phyloP scores from a whole-genome alignment of 257 asterid genomes.

The Gentiana macrophylla region DNA sequence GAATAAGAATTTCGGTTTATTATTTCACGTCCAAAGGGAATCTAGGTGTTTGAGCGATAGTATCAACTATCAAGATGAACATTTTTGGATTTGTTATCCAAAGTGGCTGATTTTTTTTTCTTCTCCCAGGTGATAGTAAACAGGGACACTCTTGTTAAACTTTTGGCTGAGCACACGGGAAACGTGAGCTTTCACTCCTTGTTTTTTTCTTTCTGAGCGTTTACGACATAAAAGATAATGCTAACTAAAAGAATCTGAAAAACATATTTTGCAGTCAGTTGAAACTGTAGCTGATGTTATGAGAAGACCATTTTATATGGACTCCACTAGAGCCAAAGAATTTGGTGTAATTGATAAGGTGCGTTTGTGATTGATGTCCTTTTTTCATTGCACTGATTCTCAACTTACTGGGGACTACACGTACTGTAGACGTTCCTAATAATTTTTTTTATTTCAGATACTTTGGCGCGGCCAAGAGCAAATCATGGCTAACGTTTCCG shows the following conservation, averaged over 20 bases:
- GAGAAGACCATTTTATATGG: slow-evolving; percentile 75
- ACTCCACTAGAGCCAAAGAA: slow-evolving; percentile 56
- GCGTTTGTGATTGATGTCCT: slow-evolving; percentile 12
- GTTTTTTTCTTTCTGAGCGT: slow-evolving; percentile 5
- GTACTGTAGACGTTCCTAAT: too few species aligned
- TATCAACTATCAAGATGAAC: too few species aligned
- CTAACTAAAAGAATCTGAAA: slow-evolving; percentile 5
- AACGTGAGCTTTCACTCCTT: slow-evolving; percentile 45
- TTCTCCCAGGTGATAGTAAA: slow-evolving; percentile 50
- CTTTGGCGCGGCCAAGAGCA: slow-evolving; percentile 77
- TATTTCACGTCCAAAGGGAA: too few species aligned
- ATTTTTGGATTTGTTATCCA: background rate
- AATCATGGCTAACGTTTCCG: slow-evolving; percentile 55
- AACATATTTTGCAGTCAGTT: slow-evolving; percentile 36
- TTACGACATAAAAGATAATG: slow-evolving; percentile 2
- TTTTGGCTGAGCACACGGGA: slow-evolving; percentile 79
- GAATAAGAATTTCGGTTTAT: too few species aligned
- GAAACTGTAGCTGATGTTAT: slow-evolving; percentile 59
- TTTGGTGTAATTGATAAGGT: slow-evolving; percentile 90
- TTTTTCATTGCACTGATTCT: background rate
- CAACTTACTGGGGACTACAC: too few species aligned
- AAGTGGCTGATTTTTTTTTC: slow-evolving; percentile 17
- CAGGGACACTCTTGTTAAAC: slow-evolving; percentile 65
- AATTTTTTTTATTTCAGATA: slow-evolving; percentile 30
- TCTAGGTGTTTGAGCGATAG: too few species aligned